Conservation (phyloP, 2,329 filamentous ascomycete species). For the Nigrograna mackinnonii region DNA sequence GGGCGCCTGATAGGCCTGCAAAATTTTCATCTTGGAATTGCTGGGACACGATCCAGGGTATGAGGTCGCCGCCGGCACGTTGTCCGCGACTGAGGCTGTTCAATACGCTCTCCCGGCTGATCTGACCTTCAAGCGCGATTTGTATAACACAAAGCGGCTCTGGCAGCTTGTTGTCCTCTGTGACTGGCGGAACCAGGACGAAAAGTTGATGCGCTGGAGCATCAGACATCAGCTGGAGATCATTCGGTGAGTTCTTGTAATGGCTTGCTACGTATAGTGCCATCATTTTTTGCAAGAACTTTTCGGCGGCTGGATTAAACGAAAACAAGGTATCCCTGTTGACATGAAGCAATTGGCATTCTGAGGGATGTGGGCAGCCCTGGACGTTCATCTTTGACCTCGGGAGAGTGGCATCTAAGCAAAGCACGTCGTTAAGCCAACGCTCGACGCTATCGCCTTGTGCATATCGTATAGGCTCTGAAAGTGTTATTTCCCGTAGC, state of each 20-base stretch:
- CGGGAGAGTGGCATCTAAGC: constrained; percentile 88
- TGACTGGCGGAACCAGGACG: constrained; percentile 84
- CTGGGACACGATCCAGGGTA: constrained; percentile 96
- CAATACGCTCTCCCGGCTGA: constrained; percentile 89
- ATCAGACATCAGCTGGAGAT: constrained; percentile 98
- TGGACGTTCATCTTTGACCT: constrained; percentile 71
- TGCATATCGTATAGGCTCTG: constrained; percentile 93
- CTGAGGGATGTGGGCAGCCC: constrained; percentile 85
- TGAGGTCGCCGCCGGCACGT: constrained; percentile 87
- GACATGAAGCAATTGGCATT: constrained; percentile 90
- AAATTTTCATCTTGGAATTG: constrained; percentile 99
- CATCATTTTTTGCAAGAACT: constrained; percentile 98
- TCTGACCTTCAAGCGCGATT: constrained; percentile 90
- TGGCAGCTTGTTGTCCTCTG: constrained; percentile 77
- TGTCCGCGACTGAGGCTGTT: constrained; percentile 88
- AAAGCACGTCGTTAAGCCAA: constrained; percentile 94
- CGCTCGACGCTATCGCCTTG: constrained; percentile 90
- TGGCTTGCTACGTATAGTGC: constrained; percentile 95
- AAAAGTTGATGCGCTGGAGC: constrained; percentile 96
- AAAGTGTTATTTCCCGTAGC: constrained; percentile 87
- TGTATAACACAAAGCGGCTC: constrained; percentile 96
- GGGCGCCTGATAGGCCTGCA: constrained; percentile 86
- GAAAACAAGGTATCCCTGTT: constrained; percentile 98
- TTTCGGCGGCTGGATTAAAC: constrained; percentile 95
- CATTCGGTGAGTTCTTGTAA: constrained; percentile 98